Evolutionary conservation across 345 rosid genomes (phyloP).

Genomic region (Citrus cavaleriei): DNA sequence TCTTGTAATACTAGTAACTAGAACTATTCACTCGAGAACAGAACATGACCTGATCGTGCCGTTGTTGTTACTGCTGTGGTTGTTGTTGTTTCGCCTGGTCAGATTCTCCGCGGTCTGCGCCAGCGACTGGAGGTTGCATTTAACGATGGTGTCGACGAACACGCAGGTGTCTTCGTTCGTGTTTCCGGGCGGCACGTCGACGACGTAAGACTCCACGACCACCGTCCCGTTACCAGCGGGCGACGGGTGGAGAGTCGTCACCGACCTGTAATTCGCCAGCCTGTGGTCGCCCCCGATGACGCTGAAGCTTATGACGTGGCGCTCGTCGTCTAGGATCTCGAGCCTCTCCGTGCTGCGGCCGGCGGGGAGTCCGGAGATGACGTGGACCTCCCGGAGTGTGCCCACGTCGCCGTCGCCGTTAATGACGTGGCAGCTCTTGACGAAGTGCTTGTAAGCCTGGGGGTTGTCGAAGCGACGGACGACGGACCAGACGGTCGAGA

Average conservation of each 20-base stretch:
- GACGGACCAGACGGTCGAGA: slow-evolving; percentile 53
- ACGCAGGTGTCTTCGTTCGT: slow-evolving; percentile 38
- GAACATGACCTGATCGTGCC: neutral
- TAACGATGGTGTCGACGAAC: slow-evolving; percentile 38
- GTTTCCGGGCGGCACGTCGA: slow-evolving; percentile 38
- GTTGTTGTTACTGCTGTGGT: neutral
- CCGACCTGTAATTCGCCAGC: slow-evolving; percentile 52
- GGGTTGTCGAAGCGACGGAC: slow-evolving; percentile 63
- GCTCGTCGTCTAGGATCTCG: slow-evolving; percentile 58
- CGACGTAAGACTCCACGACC: slow-evolving; percentile 42
- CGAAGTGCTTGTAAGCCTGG: slow-evolving; percentile 54
- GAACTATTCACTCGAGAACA: neutral
- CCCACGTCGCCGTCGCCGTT: slow-evolving; percentile 49
- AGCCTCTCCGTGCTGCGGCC: slow-evolving; percentile 46
- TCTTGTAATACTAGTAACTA: too few relatives aligned
- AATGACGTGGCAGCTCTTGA: slow-evolving; percentile 53
- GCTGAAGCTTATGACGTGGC: slow-evolving; percentile 55
- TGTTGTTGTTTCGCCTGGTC: slow-evolving; percentile 14
- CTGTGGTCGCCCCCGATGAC: slow-evolving; percentile 60
- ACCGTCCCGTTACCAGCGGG: slow-evolving; percentile 20
- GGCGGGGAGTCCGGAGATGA: slow-evolving; percentile 61
- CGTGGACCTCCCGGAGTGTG: slow-evolving; percentile 42
- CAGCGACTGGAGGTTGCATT: slow-evolving; percentile 41
- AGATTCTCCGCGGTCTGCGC: slow-evolving; percentile 35
- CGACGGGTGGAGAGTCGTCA: slow-evolving; percentile 43